Percentiles rank a stretch among this genome's conserved stretches.
These are phyloP conservation scores for Dioscorea cayenensis DNA, from an alignment of 116 monocot genomes.

Conservation along the genomic window DNA sequence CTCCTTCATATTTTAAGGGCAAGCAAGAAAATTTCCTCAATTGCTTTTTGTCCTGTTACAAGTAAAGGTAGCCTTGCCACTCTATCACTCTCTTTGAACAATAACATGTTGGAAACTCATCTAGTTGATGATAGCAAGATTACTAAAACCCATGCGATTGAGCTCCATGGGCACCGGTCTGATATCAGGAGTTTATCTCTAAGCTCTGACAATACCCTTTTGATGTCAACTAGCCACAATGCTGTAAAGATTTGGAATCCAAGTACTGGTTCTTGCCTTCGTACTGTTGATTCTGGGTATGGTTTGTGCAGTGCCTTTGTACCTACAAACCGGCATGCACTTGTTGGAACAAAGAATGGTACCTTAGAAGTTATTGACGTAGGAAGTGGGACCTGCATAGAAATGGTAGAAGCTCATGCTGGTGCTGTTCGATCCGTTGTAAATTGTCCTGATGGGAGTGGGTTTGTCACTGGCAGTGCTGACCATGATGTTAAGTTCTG, in stretches of 20 bases:
- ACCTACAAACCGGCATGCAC: slow-evolving; percentile 65
- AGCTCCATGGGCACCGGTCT: slow-evolving; percentile 88
- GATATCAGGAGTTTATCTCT: slow-evolving; percentile 77
- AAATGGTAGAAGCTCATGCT: slow-evolving; percentile 68
- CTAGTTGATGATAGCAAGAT: slow-evolving; percentile 37
- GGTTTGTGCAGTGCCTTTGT: slow-evolving; percentile 79
- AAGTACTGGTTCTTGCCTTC: slow-evolving; percentile 70
- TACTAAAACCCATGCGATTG: slow-evolving; percentile 52
- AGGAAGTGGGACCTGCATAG: slow-evolving; percentile 66
- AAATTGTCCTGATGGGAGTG: slow-evolving; percentile 51
- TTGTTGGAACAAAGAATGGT: slow-evolving; percentile 85
- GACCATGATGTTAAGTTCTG: slow-evolving; percentile 91
- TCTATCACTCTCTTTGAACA: slow-evolving; percentile 73
- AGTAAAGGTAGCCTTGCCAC: slow-evolving; percentile 44
- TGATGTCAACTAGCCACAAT: slow-evolving; percentile 94
- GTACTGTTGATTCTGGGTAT: slow-evolving; percentile 79
- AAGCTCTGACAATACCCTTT: slow-evolving; percentile 63
- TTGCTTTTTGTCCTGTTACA: slow-evolving; percentile 69
- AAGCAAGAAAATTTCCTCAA: slow-evolving; percentile 75
- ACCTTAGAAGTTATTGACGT: slow-evolving; percentile 80
- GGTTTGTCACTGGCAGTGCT: slow-evolving; percentile 78
- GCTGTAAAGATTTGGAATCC: slow-evolving; percentile 94
- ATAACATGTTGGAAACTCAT: slow-evolving; percentile 83
- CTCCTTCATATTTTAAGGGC: slow-evolving; percentile 44
- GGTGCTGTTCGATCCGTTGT: slow-evolving; percentile 56